These are phyloP conservation scores for Aspergillus unguis DNA, from an alignment of 2,329 filamentous ascomycete genomes.

Conservation along the genomic window DNA sequence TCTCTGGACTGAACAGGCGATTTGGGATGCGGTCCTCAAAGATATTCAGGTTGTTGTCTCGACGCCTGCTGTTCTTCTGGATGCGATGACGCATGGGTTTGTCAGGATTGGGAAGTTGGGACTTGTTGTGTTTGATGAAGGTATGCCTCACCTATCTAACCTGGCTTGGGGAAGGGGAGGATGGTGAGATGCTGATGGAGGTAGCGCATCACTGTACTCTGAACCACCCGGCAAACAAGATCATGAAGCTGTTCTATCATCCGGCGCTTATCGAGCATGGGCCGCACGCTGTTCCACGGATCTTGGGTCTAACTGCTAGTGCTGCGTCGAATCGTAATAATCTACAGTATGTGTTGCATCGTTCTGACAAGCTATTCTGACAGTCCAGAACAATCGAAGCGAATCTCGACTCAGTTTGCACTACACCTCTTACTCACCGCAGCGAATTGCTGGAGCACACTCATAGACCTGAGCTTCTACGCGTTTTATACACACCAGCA, in stretches of 20 bases:
- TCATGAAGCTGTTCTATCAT: conserved; percentile 73
- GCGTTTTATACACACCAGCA: conserved; percentile 20
- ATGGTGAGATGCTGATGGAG: background rate
- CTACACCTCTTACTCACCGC: conserved; percentile 65
- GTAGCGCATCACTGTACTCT: conserved; percentile 68
- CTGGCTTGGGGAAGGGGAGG: no score
- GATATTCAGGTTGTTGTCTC: conserved; percentile 72
- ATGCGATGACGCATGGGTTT: conserved; percentile 73
- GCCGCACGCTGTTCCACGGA: conserved; percentile 51
- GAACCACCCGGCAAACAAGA: conserved; percentile 62
- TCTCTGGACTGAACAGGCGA: conserved; percentile 63
- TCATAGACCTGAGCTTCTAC: conserved; percentile 56
- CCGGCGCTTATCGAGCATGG: conserved; percentile 35
- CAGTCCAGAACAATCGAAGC: conserved; percentile 55
- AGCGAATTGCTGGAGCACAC: conserved; percentile 67
- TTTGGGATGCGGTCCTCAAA: conserved; percentile 65
- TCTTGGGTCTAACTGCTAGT: conserved; percentile 79
- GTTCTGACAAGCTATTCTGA: conserved; percentile 3
- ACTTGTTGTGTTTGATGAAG: conserved; percentile 80
- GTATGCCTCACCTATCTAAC: conserved; percentile 38
- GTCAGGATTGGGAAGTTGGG: conserved; percentile 61
- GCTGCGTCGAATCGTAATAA: conserved; percentile 58
- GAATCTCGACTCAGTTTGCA: conserved; percentile 67
- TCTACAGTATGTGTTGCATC: conserved; percentile 45
- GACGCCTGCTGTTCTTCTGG: conserved; percentile 69